Conservation (phyloP, 352 stramenopile species). For the Peronospora farinosa region DNA sequence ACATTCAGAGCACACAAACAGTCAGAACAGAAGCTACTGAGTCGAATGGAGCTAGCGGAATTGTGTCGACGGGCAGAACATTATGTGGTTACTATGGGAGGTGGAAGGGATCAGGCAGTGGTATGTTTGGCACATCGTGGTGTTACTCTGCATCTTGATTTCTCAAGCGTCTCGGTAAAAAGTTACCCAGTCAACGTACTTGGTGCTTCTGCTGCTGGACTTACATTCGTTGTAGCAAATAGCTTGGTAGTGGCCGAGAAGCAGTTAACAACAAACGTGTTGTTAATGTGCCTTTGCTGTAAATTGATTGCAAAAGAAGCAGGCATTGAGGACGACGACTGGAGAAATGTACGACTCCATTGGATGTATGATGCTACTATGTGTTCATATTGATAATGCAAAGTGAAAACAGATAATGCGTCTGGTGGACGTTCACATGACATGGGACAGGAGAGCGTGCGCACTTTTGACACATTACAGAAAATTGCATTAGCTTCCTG, state of each 20-base stretch:
- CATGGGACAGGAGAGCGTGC: not conserved
- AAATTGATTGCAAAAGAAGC: conserved; percentile 53
- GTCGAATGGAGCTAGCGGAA: conserved; percentile 42
- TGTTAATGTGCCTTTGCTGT: conserved; percentile 62
- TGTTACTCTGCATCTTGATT: conserved; percentile 55
- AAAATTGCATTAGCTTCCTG: conserved; percentile 16
- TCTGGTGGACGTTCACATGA: conserved; percentile 36
- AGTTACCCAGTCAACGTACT: conserved; percentile 15
- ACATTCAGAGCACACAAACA: conserved; percentile 16
- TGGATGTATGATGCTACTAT: not conserved
- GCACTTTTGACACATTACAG: conserved; percentile 29
- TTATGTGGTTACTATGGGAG: conserved; percentile 66
- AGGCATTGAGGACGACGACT: conserved; percentile 26
- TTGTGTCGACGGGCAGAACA: conserved; percentile 51
- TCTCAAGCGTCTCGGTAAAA: conserved; percentile 24
- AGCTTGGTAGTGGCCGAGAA: conserved; percentile 63
- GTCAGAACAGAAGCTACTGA: conserved; percentile 12
- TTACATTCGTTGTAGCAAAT: conserved; percentile 73
- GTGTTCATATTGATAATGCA: not conserved
- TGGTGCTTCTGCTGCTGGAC: conserved; percentile 18
- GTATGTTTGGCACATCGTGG: conserved; percentile 47
- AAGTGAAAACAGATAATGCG: conserved; percentile 31
- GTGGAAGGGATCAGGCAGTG: conserved; percentile 81
- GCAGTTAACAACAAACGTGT: conserved; percentile 72
- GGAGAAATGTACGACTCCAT: conserved; percentile 29